Evolutionary conservation across 331 rosid species (phyloP).

Genomic region (Telfairia occidentalis): DNA sequence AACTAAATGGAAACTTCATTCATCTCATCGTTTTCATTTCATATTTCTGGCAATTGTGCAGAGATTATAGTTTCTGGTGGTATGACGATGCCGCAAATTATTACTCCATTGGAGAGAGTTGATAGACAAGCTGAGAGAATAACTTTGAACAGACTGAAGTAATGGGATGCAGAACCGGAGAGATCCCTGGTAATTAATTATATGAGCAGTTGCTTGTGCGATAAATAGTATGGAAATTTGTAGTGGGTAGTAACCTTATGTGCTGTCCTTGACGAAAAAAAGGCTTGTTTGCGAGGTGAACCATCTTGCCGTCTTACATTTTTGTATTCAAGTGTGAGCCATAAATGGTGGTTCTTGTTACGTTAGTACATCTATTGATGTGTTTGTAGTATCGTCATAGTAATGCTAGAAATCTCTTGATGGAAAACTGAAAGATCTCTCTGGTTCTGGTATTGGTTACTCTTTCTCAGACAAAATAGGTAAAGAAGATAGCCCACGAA

Average conservation of each 20-base stretch:
- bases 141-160: constrained; percentile 52
- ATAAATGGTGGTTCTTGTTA: background rate
- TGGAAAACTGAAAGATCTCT: background rate
- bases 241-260: background rate
- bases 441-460: background rate
- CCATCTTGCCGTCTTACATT: background rate
- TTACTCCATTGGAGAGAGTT: constrained; percentile 53
- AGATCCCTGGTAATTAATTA: background rate
- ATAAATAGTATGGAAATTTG: background rate
- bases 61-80: constrained; percentile 92
- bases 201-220: background rate
- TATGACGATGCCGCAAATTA: constrained; percentile 80
- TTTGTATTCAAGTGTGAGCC: background rate
- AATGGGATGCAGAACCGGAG: background rate
- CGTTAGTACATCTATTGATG: background rate
- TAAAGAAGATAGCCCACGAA: background rate
- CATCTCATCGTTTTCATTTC: background rate
- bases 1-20: background rate
- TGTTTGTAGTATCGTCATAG: background rate
- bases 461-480: background rate
- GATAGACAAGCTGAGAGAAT: constrained; percentile 42
- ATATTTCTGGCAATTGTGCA: constrained; percentile 24
- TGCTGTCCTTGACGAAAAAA: background rate
- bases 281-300: background rate
- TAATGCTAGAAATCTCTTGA: background rate